phyloP scores from a whole-genome alignment of 2,329 filamentous ascomycete genomes.

The Ceratocystis albifundus region DNA sequence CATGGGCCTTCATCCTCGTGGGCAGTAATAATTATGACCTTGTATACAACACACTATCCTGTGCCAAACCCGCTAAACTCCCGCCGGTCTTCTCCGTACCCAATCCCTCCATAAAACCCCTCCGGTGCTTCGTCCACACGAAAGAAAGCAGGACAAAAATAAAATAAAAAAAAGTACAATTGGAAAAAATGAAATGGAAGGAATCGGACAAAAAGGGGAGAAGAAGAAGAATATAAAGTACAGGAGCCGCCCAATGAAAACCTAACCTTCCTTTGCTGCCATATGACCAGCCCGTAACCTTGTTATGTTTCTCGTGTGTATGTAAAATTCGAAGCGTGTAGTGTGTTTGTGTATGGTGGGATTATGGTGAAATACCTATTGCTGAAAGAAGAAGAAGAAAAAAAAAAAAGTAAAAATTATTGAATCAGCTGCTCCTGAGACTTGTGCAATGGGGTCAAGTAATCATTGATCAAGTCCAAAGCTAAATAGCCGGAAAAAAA shows the following conservation, averaged over 20 bases:
- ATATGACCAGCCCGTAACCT: not conserved
- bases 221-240: constrained; percentile 10
- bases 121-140: not conserved
- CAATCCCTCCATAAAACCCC: not conserved
- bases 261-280: not conserved
- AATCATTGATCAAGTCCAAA: not conserved
- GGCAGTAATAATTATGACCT: constrained; percentile 6
- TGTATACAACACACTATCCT: constrained; percentile 6
- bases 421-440: not conserved
- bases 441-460: not conserved
- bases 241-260: constrained; percentile 11
- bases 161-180: constrained; percentile 4
- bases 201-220: not conserved
- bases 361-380: not conserved
- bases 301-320: constrained; percentile 7
- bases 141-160: constrained; percentile 11
- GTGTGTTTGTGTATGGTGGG: not conserved
- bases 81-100: not conserved
- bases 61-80: not conserved
- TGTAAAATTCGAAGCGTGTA: constrained; percentile 1
- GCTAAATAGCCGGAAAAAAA: constrained; percentile 3
- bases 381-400: constrained; percentile 8
- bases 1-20: not conserved
- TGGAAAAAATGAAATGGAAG: not conserved
- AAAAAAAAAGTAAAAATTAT: constrained; percentile 12